Conservation (phyloP, 331 rosid genomes). For the Pyrus hybrid region DNA sequence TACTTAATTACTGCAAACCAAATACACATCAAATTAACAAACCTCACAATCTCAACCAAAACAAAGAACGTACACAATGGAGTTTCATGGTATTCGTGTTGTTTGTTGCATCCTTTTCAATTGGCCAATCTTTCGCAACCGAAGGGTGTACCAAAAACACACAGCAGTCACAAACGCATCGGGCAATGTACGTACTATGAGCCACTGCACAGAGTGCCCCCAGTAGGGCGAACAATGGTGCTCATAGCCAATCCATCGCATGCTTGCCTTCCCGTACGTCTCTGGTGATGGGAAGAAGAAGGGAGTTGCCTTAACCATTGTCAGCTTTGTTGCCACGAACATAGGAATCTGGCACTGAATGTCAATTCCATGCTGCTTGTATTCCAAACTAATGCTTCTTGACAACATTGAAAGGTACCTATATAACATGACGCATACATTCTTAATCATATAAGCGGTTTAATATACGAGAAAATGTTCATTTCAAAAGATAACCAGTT, state of each 20-base stretch:
- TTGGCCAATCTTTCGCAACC: slow-evolving; percentile 5
- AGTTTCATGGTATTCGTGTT: neutral
- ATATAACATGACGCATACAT: neutral
- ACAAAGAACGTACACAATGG: neutral
- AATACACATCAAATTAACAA: too few species aligned
- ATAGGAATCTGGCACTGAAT: slow-evolving; percentile 24
- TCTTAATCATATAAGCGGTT: neutral
- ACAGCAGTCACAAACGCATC: neutral
- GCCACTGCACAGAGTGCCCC: slow-evolving; percentile 21
- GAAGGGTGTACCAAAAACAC: neutral
- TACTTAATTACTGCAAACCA: too few species aligned
- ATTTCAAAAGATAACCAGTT: neutral
- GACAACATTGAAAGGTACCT: slow-evolving; percentile 29
- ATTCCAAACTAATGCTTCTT: slow-evolving; percentile 18
- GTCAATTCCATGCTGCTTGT: slow-evolving; percentile 24
- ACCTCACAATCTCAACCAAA: neutral
- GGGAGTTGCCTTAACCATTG: slow-evolving; percentile 2
- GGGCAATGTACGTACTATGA: slow-evolving; percentile 1
- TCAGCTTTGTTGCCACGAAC: slow-evolving; percentile 23
- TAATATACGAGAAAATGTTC: neutral
- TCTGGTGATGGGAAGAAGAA: slow-evolving; percentile 17
- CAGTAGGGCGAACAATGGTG: slow-evolving; percentile 12
- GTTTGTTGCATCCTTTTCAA: neutral
- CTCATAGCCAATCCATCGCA: slow-evolving; percentile 18
- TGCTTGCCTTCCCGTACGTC: slow-evolving; percentile 20